Conservation (phyloP, 2,329 filamentous ascomycete genomes). For the Ophiognomonia clavigignenti-juglandacearum region DNA sequence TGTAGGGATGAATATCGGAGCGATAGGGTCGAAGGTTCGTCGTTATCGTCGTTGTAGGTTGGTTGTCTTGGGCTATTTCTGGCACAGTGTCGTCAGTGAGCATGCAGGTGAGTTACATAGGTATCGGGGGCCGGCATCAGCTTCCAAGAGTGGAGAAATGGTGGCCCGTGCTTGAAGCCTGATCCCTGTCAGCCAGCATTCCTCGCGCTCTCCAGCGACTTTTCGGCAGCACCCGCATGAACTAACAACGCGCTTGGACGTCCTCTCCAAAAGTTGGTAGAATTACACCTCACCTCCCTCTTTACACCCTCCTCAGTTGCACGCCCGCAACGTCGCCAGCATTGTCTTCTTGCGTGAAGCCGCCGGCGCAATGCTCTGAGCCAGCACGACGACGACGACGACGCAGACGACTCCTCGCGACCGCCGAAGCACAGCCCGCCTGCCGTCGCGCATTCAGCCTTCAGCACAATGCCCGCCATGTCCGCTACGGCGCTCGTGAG, state of each 20-base stretch:
- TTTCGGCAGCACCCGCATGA: conserved; percentile 14
- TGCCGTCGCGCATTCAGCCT: conserved; percentile 1
- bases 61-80: neutral
- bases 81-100: conserved; percentile 33
- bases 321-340: conserved; percentile 4
- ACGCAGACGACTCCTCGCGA: neutral
- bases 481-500: conserved; percentile 10
- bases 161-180: neutral
- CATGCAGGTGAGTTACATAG: too few species aligned
- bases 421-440: conserved; percentile 3
- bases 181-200: too few species aligned
- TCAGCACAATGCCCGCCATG: conserved; percentile 14
- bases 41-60: neutral
- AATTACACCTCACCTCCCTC: too few species aligned
- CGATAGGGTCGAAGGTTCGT: neutral
- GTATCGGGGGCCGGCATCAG: neutral
- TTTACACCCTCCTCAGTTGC: neutral
- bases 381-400: too few species aligned
- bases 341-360: conserved; percentile 1
- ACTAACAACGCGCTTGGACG: conserved; percentile 9
- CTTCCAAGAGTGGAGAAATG: neutral
- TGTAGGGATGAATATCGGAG: neutral
- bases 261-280: conserved; percentile 11
- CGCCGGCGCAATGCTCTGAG: conserved; percentile 12
- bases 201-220: too few species aligned